Conservation (phyloP, 2,329 filamentous ascomycete species). For the Didymella pomorum region DNA sequence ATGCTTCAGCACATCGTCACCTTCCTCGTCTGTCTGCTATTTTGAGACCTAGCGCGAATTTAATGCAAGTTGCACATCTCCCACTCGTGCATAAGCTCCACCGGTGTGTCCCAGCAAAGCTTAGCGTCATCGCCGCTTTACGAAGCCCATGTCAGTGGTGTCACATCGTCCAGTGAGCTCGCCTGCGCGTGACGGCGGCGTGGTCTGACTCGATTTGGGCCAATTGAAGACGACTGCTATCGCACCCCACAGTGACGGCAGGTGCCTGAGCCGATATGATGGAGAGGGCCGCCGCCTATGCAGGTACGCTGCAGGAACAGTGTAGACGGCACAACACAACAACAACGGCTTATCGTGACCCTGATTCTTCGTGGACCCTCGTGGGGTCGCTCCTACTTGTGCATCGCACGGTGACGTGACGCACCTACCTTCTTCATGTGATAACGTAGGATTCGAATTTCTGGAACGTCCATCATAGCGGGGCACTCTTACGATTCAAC, state of each 20-base stretch:
- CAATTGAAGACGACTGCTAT: slow-evolving; percentile 35
- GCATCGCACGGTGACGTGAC: slow-evolving; percentile 16
- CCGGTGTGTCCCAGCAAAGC: slow-evolving; percentile 30
- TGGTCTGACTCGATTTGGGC: slow-evolving; percentile 33
- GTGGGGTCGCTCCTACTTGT: slow-evolving; percentile 17
- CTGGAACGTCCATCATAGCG: slow-evolving; percentile 46
- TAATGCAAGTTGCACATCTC: slow-evolving; percentile 44
- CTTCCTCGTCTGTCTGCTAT: slow-evolving; percentile 41
- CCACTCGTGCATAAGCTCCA: slow-evolving; percentile 39
- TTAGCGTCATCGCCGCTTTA: slow-evolving; percentile 44
- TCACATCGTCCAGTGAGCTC: slow-evolving; percentile 35
- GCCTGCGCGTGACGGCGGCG: slow-evolving; percentile 43
- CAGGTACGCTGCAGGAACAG: slow-evolving; percentile 54
- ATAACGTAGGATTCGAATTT: slow-evolving; percentile 29
- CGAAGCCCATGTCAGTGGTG: slow-evolving; percentile 19
- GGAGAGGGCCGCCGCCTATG: slow-evolving; percentile 45
- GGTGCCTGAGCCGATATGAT: slow-evolving; percentile 29
- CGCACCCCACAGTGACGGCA: slow-evolving; percentile 44
- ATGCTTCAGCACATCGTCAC: slow-evolving; percentile 32
- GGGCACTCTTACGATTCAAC: slow-evolving; percentile 37
- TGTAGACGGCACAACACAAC: slow-evolving; percentile 28
- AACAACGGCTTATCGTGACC: slow-evolving; percentile 29
- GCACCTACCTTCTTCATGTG: slow-evolving; percentile 18
- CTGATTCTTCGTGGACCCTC: slow-evolving; percentile 14
- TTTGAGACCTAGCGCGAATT: slow-evolving; percentile 42